Evolutionary conservation across 768 basidiomycete genomes (phyloP).

Genomic region (Heimioporus sp.): DNA sequence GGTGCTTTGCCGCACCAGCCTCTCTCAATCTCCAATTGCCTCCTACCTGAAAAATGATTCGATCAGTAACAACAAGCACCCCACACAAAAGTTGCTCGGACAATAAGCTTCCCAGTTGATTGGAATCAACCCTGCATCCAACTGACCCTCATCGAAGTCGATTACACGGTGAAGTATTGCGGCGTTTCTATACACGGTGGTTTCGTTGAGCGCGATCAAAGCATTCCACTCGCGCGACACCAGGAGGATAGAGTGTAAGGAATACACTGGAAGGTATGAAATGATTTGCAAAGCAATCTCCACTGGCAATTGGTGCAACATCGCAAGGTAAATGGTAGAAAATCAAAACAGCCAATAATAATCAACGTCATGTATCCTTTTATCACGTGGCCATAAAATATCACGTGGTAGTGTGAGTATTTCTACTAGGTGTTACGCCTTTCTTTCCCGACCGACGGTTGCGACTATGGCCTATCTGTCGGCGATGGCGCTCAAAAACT

Average conservation of each 20-base stretch:
- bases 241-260: conserved; percentile 35
- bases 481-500: conserved; percentile 62
- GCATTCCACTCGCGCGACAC: conserved; percentile 47
- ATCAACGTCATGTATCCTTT: too few relatives aligned
- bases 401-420: conserved; percentile 1
- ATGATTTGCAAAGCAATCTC: conserved; percentile 54
- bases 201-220: conserved; percentile 48
- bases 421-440: neutral
- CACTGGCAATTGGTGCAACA: conserved; percentile 50
- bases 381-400: conserved; percentile 8
- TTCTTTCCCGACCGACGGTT: neutral
- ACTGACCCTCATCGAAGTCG: conserved; percentile 1
- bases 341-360: too few relatives aligned
- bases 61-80: conserved; percentile 9
- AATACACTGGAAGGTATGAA: conserved; percentile 46
- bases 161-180: conserved; percentile 52
- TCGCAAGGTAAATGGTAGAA: conserved; percentile 7
- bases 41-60: conserved; percentile 37
- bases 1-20: conserved; percentile 57
- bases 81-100: conserved; percentile 25
- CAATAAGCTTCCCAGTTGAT: conserved; percentile 60
- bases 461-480: conserved; percentile 64
- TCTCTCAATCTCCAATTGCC: conserved; percentile 41
- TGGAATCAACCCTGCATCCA: conserved; percentile 31
- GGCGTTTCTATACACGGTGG: conserved; percentile 55